phyloP scores from a whole-genome alignment of 208 protist species.

The Leishmania tropica region DNA sequence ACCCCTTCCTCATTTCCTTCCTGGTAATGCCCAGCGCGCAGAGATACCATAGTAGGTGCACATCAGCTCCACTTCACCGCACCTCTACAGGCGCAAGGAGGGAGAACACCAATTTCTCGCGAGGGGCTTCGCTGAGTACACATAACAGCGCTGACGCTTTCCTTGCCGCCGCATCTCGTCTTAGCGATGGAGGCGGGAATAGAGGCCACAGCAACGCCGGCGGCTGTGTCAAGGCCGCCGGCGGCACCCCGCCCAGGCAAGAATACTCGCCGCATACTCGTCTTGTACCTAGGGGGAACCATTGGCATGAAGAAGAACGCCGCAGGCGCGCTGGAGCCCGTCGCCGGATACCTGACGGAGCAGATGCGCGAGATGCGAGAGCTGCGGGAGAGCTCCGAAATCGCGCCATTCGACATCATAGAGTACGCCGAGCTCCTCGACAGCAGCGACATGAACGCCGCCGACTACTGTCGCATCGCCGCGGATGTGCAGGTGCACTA shows the following conservation, averaged over 20 bases:
- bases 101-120: neutral
- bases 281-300: constrained; percentile 90
- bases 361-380: constrained; percentile 72
- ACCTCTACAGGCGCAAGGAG: neutral
- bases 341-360: constrained; percentile 68
- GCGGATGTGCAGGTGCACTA: constrained; percentile 75
- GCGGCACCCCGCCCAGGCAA: neutral
- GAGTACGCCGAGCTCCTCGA: constrained; percentile 85
- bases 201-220: neutral
- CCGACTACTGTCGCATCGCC: constrained; percentile 86
- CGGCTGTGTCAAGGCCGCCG: neutral
- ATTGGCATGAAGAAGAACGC: constrained; percentile 88
- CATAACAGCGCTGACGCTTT: neutral
- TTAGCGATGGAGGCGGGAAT: neutral
- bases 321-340: constrained; percentile 65
- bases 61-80: neutral
- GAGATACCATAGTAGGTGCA: neutral
- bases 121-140: neutral
- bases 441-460: constrained; percentile 79
- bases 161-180: neutral
- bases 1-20: neutral
- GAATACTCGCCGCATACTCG: constrained; percentile 48
- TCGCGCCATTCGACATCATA: constrained; percentile 77
- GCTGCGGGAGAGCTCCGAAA: constrained; percentile 39
- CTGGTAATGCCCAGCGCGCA: neutral